Evolutionary conservation across 192 early-diverging fungal species (phyloP).

Genomic region (Umbelopsis sp.): DNA sequence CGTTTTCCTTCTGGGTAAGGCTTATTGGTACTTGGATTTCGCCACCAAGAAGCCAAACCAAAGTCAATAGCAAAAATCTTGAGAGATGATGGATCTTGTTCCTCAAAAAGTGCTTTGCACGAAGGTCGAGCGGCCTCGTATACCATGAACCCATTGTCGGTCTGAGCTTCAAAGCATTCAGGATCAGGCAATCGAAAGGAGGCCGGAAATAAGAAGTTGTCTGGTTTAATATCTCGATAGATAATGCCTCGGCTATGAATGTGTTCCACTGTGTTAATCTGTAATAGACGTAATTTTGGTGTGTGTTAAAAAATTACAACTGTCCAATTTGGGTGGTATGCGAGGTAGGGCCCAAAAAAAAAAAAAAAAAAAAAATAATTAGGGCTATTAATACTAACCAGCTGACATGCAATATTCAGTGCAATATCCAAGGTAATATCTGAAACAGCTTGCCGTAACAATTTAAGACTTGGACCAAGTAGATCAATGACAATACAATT

Average conservation of each 20-base stretch:
- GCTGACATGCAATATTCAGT: slow-evolving; percentile 53
- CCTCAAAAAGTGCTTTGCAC: slow-evolving; percentile 27
- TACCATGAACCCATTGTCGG: slow-evolving; percentile 16
- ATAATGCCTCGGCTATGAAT: slow-evolving; percentile 44
- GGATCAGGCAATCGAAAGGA: slow-evolving; percentile 21
- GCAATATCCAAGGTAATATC: slow-evolving; percentile 45
- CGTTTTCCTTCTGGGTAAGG: slow-evolving; percentile 44
- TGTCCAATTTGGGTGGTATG: too few species aligned
- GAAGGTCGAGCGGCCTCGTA: neutral
- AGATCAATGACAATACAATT: slow-evolving; percentile 57
- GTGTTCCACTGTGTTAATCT: slow-evolving; percentile 38
- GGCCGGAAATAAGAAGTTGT: slow-evolving; percentile 70
- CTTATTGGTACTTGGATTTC: slow-evolving; percentile 41
- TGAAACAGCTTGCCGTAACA: slow-evolving; percentile 42
- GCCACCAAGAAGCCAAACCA: slow-evolving; percentile 51
- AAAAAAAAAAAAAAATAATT: neutral
- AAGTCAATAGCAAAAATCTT: slow-evolving; percentile 61
- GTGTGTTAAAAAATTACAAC: too few species aligned
- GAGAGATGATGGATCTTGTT: slow-evolving; percentile 33
- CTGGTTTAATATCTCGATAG: slow-evolving; percentile 80
- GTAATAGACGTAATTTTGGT: neutral
- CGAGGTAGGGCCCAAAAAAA: too few species aligned
- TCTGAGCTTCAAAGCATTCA: slow-evolving; percentile 22
- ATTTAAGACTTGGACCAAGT: slow-evolving; percentile 57
- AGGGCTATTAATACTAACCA: slow-evolving; percentile 37